phyloP scores from a whole-genome alignment of 164 flowering plant species.

The Buxus sempervirens region DNA sequence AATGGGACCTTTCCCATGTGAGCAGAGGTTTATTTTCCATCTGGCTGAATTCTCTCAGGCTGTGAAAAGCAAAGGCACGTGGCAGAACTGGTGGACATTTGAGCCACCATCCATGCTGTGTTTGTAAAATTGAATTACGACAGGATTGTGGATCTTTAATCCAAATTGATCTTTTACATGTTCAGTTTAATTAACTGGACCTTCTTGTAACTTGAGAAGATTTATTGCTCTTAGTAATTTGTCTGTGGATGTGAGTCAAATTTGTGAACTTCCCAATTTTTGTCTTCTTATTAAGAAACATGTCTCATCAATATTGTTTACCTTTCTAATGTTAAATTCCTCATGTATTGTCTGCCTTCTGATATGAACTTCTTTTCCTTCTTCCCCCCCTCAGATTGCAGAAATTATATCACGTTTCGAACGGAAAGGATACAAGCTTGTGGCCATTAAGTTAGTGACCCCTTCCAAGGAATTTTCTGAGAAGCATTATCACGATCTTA shows the following conservation, averaged over 20 bases:
- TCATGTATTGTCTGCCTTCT: neutral
- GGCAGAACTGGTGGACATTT: no score
- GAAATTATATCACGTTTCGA: conserved; percentile 93
- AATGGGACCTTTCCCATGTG: no score
- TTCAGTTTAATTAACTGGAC: no score
- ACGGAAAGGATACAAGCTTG: conserved; percentile 93
- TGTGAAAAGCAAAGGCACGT: no score
- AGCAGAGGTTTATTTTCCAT: no score
- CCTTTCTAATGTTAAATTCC: neutral
- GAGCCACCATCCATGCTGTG: no score
- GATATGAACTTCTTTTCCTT: neutral
- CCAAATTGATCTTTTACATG: no score
- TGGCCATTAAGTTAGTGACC: conserved; percentile 71
- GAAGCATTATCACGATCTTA: conserved; percentile 95
- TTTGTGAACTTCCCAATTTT: neutral
- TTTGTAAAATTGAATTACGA: no score
- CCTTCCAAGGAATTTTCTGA: conserved; percentile 91
- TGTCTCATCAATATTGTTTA: neutral
- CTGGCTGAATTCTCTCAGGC: no score
- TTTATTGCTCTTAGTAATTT: neutral
- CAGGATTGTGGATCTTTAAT: no score
- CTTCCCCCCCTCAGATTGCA: conserved; percentile 61
- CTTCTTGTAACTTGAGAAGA: neutral
- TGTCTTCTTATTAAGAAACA: neutral
- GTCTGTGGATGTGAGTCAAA: neutral